Evolutionary conservation across 2,329 filamentous ascomycete genomes (phyloP), one percentile per base, ranked within the genome.

Genomic region (Colletotrichum australisinense): DNA sequence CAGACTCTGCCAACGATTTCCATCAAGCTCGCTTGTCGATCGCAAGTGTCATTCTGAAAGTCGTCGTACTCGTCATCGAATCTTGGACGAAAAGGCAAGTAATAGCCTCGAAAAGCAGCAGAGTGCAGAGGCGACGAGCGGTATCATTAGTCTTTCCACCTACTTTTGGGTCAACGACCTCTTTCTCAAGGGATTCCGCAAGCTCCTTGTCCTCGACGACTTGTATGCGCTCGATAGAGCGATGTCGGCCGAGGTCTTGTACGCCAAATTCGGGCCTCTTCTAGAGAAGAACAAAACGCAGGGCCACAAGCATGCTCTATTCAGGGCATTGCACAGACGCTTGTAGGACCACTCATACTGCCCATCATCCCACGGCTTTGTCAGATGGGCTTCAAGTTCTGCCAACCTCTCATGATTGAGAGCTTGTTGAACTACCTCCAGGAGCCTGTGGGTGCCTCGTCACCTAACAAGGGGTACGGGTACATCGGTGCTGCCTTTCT

Each of bases 401-500:
- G 78, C 12, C 84, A 86, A 70, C 84, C 84, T 0, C 82, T 85
- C n/a, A 76, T 86, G 28, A 78, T 86, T 56, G 64, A 77, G 49
- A 76, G 76, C 1, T 72, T 83, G 0, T 69, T 84, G 2, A 57
- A 76, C 14, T 80, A 79, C 52, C 75, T 84, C 3, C 70, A 77
- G 24, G 55, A 75, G 3, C 75, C 81, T 2, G 70, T 77, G 8
- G 70, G 75, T 0, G 24, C 63, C 0, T 67, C 73, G 0, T 72
- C 73, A 0, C 71, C 75, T 0, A 82, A 80, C 38, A 68, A 78
- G 16, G 81, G 84, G 2, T 86, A 85, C 70, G 85, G 85, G 0
- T 79, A 86, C 5, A 84, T 88, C 11, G 85, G 82, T 2, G 85
- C 84, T 3, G 78, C 79, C 0, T 74, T 82, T 1, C 63, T 86